These are phyloP conservation scores for Aspergillus cavernicola DNA, from an alignment of 495 filamentous ascomycete species.

Conservation along the genomic window DNA sequence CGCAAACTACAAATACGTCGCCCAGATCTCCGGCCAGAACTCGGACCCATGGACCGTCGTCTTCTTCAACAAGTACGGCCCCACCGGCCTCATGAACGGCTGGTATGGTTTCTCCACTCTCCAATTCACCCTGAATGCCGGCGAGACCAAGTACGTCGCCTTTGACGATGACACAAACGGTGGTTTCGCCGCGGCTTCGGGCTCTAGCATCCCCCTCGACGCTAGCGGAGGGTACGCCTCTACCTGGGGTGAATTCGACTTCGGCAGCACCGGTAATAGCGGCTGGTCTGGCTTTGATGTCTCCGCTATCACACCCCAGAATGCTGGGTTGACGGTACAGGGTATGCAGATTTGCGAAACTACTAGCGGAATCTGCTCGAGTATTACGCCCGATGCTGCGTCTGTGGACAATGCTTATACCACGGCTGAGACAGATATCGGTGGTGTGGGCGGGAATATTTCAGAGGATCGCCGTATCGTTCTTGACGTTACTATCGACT, in stretches of 20 bases:
- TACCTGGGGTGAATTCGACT: slow-evolving; percentile 47
- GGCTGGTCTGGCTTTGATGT: slow-evolving; percentile 44
- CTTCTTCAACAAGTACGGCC: slow-evolving; percentile 53
- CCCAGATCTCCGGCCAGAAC: slow-evolving; percentile 39
- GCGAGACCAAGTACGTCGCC: slow-evolving; percentile 42
- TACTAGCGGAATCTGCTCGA: slow-evolving; percentile 27
- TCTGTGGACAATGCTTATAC: slow-evolving; percentile 38
- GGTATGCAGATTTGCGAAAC: slow-evolving; percentile 36
- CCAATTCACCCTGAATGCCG: slow-evolving; percentile 39
- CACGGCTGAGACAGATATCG: slow-evolving; percentile 27
- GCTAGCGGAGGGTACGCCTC: slow-evolving; percentile 31
- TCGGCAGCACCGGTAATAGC: slow-evolving; percentile 30
- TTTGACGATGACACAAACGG: slow-evolving; percentile 45
- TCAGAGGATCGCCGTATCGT: slow-evolving; percentile 14
- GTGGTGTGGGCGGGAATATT: slow-evolving; percentile 41
- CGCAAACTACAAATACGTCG: slow-evolving; percentile 43
- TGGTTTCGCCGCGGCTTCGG: slow-evolving; percentile 33
- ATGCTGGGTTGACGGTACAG: slow-evolving; percentile 28
- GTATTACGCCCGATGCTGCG: slow-evolving; percentile 25
- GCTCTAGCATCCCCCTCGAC: slow-evolving; percentile 30
- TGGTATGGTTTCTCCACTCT: slow-evolving; percentile 39
- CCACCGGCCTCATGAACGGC: slow-evolving; percentile 35
- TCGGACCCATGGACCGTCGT: slow-evolving; percentile 37
- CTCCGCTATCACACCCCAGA: slow-evolving; percentile 36
- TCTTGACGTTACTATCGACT: slow-evolving; percentile 9